phyloP scores from a whole-genome alignment of 495 filamentous ascomycete genomes.

The Hamigera avellanea region DNA sequence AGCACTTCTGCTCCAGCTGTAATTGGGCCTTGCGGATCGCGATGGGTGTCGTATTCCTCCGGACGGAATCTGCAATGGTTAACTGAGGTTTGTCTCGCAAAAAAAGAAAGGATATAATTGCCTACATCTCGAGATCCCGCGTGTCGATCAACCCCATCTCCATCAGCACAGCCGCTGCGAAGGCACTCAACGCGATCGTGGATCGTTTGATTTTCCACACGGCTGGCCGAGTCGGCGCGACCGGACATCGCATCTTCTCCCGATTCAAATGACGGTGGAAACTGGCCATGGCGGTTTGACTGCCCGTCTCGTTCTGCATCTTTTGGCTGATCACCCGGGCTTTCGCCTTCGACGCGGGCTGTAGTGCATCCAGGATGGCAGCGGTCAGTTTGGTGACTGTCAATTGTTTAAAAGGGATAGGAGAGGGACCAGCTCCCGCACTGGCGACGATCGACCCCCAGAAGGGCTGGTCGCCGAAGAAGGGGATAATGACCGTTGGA shows the following conservation, averaged over 20 bases:
- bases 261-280: conserved; percentile 66
- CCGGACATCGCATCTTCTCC: conserved; percentile 49
- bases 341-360: conserved; percentile 40
- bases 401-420: conserved; percentile 59
- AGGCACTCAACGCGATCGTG: conserved; percentile 49
- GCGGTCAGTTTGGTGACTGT: conserved; percentile 49
- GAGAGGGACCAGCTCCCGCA: conserved; percentile 59
- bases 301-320: conserved; percentile 56
- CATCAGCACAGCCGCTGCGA: conserved; percentile 55
- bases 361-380: conserved; percentile 47
- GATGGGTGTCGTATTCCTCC: conserved; percentile 58
- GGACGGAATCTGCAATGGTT: conserved; percentile 29
- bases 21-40: conserved; percentile 61
- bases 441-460: conserved; percentile 68
- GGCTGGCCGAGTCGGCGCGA: conserved; percentile 53
- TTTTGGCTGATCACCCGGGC: conserved; percentile 47
- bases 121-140: conserved; percentile 58
- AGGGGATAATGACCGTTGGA: conserved; percentile 69
- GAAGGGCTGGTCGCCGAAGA: conserved; percentile 80
- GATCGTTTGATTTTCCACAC: conserved; percentile 60
- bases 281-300: conserved; percentile 47
- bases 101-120: too few species aligned
- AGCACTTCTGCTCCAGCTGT: conserved; percentile 62
- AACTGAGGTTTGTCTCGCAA: not conserved
- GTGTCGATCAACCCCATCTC: conserved; percentile 50